phyloP scores from a whole-genome alignment of 371 early-diverging fungal species.

The Phascolomyces articulosus region DNA sequence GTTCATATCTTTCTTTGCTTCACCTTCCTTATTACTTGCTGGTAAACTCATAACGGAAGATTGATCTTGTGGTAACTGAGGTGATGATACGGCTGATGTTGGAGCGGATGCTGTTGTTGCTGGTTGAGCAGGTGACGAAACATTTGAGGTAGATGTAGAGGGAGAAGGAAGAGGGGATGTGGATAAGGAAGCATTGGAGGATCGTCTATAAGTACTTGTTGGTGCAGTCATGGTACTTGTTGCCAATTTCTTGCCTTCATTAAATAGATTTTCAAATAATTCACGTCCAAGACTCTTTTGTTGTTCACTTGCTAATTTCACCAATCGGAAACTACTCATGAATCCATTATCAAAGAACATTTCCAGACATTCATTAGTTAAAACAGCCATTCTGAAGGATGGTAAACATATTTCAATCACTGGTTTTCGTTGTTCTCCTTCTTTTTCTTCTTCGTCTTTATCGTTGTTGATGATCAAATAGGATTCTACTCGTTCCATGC shows the following conservation, averaged over 20 bases:
- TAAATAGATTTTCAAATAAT: conserved; percentile 61
- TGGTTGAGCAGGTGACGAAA: neutral
- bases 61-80: conserved; percentile 2
- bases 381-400: conserved; percentile 60
- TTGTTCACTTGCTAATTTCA: conserved; percentile 58
- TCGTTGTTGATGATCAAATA: conserved; percentile 1
- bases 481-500: conserved; percentile 14
- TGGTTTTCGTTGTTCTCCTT: neutral
- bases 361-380: conserved; percentile 72
- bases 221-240: conserved; percentile 9
- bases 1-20: conserved; percentile 21
- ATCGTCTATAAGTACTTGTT: neutral
- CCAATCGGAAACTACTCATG: conserved; percentile 60
- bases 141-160: conserved; percentile 17
- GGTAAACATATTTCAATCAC: conserved; percentile 34
- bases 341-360: conserved; percentile 72
- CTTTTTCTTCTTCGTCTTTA: no score
- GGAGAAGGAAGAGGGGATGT: conserved; percentile 15
- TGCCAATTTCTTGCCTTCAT: conserved; percentile 57
- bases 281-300: conserved; percentile 59
- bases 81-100: conserved; percentile 1
- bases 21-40: conserved; percentile 5
- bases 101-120: neutral
- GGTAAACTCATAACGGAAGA: neutral
- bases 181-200: neutral